Percentiles rank a stretch among this genome's conserved stretches.
phyloP scores from a whole-genome alignment of 768 basidiomycete genomes.

The Pilatotrama ljubarskyi region DNA sequence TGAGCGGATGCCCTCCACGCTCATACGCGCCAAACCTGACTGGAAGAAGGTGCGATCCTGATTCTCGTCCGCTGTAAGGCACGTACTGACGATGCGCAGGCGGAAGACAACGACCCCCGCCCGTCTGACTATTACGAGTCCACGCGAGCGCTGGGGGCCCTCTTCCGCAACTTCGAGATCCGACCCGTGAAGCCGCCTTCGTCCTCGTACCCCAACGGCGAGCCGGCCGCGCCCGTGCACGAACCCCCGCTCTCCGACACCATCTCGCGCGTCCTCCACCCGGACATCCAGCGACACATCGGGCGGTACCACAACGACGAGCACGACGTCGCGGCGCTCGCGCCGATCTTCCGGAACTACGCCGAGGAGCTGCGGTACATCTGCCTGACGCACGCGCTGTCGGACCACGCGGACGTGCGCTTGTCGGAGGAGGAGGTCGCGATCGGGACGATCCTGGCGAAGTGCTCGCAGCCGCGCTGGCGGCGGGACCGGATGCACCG shows the following conservation, averaged over 20 bases:
- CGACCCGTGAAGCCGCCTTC: conserved; percentile 27
- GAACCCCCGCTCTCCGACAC: conserved; percentile 22
- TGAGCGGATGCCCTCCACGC: conserved; percentile 43
- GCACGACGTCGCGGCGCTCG: conserved; percentile 26
- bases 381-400: conserved; percentile 62
- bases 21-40: conserved; percentile 74
- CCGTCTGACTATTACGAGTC: conserved; percentile 71
- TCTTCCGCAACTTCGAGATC: conserved; percentile 59
- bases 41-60: conserved; percentile 53
- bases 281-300: conserved; percentile 18
- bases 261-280: conserved; percentile 22
- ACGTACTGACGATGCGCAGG: background rate
- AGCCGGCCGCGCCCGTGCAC: background rate
- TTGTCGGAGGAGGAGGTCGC: conserved; percentile 74
- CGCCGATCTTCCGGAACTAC: conserved; percentile 51
- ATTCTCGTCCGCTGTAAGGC: background rate
- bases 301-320: conserved; percentile 14
- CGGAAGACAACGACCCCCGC: conserved; percentile 39
- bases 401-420: conserved; percentile 69
- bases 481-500: conserved; percentile 56
- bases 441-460: conserved; percentile 69
- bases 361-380: conserved; percentile 68
- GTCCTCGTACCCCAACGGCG: conserved; percentile 6
- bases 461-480: conserved; percentile 61
- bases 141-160: conserved; percentile 62